These are phyloP conservation scores for Sporisorium sorghi DNA, from an alignment of 1,284 basidiomycete species.

Conservation along the genomic window DNA sequence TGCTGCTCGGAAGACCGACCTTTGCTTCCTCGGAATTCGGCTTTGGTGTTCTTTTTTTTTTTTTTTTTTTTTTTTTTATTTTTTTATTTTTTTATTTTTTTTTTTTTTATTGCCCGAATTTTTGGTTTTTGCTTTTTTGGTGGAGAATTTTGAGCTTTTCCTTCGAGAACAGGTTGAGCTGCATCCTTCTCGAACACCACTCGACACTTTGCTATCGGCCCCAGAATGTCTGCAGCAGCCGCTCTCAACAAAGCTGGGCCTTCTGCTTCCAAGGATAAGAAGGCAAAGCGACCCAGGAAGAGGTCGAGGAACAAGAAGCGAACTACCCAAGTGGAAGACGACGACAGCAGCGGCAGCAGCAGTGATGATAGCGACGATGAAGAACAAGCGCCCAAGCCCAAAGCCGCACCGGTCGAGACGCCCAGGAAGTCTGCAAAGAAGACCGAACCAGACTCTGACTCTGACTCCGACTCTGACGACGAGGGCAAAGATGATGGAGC, in stretches of 20 bases:
- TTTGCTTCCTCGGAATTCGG: constrained; percentile 31
- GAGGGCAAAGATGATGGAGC: constrained; percentile 14
- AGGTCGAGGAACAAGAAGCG: constrained; percentile 44
- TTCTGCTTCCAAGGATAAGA: constrained; percentile 29
- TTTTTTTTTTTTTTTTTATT: constrained; percentile 20
- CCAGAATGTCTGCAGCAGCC: constrained; percentile 11
- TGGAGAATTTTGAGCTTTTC: constrained; percentile 23
- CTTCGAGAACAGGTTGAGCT: background rate
- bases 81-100: background rate
- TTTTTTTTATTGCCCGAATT: constrained; percentile 1
- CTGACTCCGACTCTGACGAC: constrained; percentile 14
- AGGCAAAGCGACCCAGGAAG: constrained; percentile 33
- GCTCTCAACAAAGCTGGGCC: constrained; percentile 16
- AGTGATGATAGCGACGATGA: constrained; percentile 36
- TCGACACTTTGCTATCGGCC: background rate
- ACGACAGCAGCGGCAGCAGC: constrained; percentile 24
- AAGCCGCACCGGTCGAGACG: constrained; percentile 8
- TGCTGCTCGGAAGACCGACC: background rate
- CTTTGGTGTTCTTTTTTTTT: background rate
- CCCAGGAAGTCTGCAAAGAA: background rate
- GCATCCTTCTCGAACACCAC: constrained; percentile 4
- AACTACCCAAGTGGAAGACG: constrained; percentile 37
- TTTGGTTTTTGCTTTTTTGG: constrained; percentile 22
- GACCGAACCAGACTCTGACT: background rate
- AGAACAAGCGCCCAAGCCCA: constrained; percentile 14